A percentile compares a stretch with the other conserved stretches of the same genome.
phyloP scores from a whole-genome alignment of 129 eudicot genomes.

The Centella asiatica region DNA sequence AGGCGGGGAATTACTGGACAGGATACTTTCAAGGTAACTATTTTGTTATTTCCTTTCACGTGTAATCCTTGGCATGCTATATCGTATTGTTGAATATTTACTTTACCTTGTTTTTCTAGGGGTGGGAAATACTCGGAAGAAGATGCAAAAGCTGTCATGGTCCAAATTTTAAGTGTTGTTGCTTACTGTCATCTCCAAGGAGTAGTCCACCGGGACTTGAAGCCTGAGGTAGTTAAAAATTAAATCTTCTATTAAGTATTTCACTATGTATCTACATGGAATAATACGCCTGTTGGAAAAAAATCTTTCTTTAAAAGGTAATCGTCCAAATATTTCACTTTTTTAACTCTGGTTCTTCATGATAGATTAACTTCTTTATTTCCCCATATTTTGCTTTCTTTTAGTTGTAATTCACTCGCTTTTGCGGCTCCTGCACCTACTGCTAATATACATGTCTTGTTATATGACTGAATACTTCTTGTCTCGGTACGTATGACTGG shows the following conservation, averaged over 20 bases:
- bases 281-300: not conserved
- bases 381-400: not conserved
- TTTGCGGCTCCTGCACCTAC: too few relatives aligned
- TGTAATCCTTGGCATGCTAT: not conserved
- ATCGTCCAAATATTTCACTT: not conserved
- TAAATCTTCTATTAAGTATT: not conserved
- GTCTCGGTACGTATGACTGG: too few relatives aligned
- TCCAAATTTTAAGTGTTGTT: slow-evolving; percentile 78
- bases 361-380: not conserved
- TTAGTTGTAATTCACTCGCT: not conserved
- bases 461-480: too few relatives aligned
- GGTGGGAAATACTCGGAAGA: slow-evolving; percentile 99
- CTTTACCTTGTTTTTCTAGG: slow-evolving; percentile 30
- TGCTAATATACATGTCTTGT: too few relatives aligned
- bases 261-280: not conserved
- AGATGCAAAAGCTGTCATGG: slow-evolving; percentile 88
- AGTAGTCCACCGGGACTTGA: slow-evolving; percentile 93
- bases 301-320: not conserved
- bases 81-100: slow-evolving; percentile 5
- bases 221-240: slow-evolving; percentile 76
- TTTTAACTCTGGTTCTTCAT: not conserved
- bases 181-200: slow-evolving; percentile 99
- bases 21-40: slow-evolving; percentile 79
- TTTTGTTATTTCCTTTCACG: not conserved
- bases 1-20: slow-evolving; percentile 95